Evolutionary conservation across 306 rosid species (phyloP), one percentile per base, ranked within the genome.

Genomic region (Prunus persica): DNA sequence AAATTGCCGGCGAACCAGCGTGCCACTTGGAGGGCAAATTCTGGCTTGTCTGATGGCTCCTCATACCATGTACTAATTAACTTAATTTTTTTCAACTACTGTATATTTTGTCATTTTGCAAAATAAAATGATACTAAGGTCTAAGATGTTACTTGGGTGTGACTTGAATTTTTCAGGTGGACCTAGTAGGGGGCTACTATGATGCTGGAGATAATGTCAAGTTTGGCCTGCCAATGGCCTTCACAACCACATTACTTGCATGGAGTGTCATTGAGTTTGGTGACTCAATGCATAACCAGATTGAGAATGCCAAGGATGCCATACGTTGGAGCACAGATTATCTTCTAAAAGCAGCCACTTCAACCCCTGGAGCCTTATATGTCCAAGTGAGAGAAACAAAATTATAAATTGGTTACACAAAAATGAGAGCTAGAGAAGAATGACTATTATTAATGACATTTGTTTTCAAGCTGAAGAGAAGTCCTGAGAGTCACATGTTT

Each of bases 221-320:
- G 84, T 94, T 91, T 79, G 98, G 98, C 30, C 50, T 94, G 25
- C 98, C 97, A 65, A 90, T 94, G 97, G 96, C 98, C 19, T 94
- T 94, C 73, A 94, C 96, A 4, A 87, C 96, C 11, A 94, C 98
- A 49, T 61, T 94, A 60, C 70, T 94, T 65, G 86, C 98, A 57
- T 94, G 98, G 98, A 90, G 98, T 76, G 96, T 91, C 24, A 81
- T 91, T 54, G 98, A 94, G 75, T 94, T 91, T 65, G 98, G 96
- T 57, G 75, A 47, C 79, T 90, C 88, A 13, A 90, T 94, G 98
- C 83, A 74, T 24, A 71, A 51, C 8, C 87, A 91, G 79, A 73
- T 91, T 65, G 85, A 81, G 18, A 80, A 91, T 74, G 97, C 96
- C 13, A 90, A 83, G 81, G 82, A 80, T 5, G 97, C 98, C 6